phyloP scores from a whole-genome alignment of 202 grass and related monocot species.

The Panicum hallii region DNA sequence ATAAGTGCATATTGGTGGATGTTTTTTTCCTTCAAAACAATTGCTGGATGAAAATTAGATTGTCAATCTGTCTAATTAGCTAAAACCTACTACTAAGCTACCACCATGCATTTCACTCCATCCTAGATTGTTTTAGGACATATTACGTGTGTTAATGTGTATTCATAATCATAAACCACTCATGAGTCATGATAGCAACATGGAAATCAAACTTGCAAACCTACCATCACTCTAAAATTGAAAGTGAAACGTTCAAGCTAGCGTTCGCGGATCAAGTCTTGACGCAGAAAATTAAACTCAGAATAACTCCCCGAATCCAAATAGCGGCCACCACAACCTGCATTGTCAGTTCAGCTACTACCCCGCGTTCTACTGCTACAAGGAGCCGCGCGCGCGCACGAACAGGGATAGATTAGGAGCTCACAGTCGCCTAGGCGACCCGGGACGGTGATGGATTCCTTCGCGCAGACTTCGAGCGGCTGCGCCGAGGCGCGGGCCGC shows the following conservation, averaged over 20 bases:
- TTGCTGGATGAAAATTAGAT: neutral
- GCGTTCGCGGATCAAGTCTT: neutral
- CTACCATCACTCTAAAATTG: neutral
- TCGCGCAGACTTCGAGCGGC: conserved; percentile 79
- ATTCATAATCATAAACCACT: neutral
- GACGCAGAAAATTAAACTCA: conserved; percentile 7
- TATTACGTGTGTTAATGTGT: neutral
- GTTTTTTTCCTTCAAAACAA: no score
- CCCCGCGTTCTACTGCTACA: neutral
- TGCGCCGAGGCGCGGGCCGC: conserved; percentile 46
- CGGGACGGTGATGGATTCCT: conserved; percentile 70
- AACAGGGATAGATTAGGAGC: neutral
- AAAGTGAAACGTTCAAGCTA: neutral
- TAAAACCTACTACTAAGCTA: neutral
- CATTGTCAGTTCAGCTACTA: conserved; percentile 1
- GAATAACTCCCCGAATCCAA: neutral
- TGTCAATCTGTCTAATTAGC: neutral
- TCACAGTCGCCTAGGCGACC: conserved; percentile 84
- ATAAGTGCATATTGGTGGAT: neutral
- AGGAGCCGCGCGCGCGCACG: neutral
- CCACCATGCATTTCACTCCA: neutral
- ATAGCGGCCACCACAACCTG: neutral
- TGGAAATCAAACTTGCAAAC: neutral
- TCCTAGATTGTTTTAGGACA: neutral
- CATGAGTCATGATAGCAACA: neutral